Evolutionary conservation across 352 stramenopile species (phyloP).

Genomic region (Globisporangium splendens): DNA sequence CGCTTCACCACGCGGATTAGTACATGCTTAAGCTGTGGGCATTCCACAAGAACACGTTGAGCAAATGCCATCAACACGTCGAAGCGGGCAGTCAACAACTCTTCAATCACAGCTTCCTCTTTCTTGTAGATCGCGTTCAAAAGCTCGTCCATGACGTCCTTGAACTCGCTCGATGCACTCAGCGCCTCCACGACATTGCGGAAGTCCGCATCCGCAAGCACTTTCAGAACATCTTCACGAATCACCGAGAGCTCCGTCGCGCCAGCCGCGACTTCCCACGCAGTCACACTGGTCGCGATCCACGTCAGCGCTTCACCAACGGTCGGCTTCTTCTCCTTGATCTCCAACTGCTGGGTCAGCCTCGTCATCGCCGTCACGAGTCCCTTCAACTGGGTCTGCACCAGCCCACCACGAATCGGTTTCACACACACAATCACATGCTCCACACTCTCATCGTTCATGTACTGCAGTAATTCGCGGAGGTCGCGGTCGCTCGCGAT

Average conservation of each 20-base stretch:
- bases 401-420: slow-evolving; percentile 11
- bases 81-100: slow-evolving; percentile 23
- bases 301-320: slow-evolving; percentile 36
- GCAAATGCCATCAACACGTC: slow-evolving; percentile 36
- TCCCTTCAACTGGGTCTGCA: slow-evolving; percentile 40
- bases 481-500: slow-evolving; percentile 32
- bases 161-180: slow-evolving; percentile 32
- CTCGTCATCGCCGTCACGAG: slow-evolving; percentile 55
- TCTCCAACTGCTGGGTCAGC: slow-evolving; percentile 30
- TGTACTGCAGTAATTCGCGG: slow-evolving; percentile 27
- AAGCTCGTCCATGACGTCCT: slow-evolving; percentile 29
- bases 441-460: slow-evolving; percentile 7
- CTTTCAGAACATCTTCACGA: slow-evolving; percentile 38
- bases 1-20: slow-evolving; percentile 45
- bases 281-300: slow-evolving; percentile 30
- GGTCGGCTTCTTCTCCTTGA: slow-evolving; percentile 28
- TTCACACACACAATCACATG: slow-evolving; percentile 11
- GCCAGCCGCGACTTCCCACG: slow-evolving; percentile 44
- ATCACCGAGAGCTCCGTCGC: slow-evolving; percentile 31
- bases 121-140: slow-evolving; percentile 28
- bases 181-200: slow-evolving; percentile 26
- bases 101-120: slow-evolving; percentile 29
- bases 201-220: slow-evolving; percentile 39
- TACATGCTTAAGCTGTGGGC: slow-evolving; percentile 37
- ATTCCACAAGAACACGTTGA: slow-evolving; percentile 33